A percentile compares a stretch with the other conserved stretches of the same genome.
Conservation (phyloP, 371 early-diverging fungal species). For the Rhizopus arrhizus region DNA sequence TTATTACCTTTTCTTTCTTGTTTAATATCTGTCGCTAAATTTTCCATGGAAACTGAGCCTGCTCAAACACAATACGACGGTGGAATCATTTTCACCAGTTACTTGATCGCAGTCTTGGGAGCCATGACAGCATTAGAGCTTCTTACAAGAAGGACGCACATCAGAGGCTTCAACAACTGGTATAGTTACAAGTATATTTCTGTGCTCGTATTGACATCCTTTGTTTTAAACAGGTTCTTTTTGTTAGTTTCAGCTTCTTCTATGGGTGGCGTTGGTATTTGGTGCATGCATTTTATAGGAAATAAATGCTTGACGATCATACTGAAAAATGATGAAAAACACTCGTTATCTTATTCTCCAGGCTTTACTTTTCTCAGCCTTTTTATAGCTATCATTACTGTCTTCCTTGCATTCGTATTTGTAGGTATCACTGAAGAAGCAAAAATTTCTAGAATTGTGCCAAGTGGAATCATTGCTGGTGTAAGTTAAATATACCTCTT, state of each 20-base stretch:
- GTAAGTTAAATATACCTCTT: slow-evolving; percentile 25
- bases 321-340: slow-evolving; percentile 11
- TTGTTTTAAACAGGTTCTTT: background rate
- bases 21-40: too few species aligned
- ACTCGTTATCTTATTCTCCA: slow-evolving; percentile 38
- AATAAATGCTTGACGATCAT: slow-evolving; percentile 43
- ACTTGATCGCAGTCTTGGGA: too few species aligned
- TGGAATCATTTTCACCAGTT: too few species aligned
- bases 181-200: too few species aligned
- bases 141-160: too few species aligned
- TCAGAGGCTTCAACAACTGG: too few species aligned
- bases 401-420: slow-evolving; percentile 48
- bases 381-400: slow-evolving; percentile 38
- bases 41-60: too few species aligned
- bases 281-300: slow-evolving; percentile 40
- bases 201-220: too few species aligned
- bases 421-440: slow-evolving; percentile 50
- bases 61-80: too few species aligned
- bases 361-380: slow-evolving; percentile 49
- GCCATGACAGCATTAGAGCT: too few species aligned
- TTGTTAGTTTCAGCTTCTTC: background rate
- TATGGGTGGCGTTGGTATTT: background rate
- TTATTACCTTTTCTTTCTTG: too few species aligned
- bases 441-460: slow-evolving; percentile 33
- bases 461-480: slow-evolving; percentile 47